These are phyloP conservation scores for Tricladium varicosporioides DNA, from an alignment of 2,329 filamentous ascomycete species.

Conservation along the genomic window DNA sequence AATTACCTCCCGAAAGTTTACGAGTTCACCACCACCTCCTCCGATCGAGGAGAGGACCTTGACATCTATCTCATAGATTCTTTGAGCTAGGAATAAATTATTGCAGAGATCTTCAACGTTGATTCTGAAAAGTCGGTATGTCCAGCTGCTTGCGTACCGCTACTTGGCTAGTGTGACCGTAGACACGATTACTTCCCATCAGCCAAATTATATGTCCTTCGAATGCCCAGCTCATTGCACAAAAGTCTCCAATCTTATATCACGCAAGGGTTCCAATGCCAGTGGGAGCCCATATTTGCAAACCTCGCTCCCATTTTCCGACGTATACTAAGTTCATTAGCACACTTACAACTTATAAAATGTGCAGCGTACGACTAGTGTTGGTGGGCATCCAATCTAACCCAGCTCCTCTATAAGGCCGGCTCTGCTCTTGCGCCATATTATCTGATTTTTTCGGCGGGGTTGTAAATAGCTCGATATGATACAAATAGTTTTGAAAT, in stretches of 20 bases:
- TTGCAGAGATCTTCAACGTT: conserved; percentile 13
- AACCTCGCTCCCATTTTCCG: too few species aligned
- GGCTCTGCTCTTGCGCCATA: too few species aligned
- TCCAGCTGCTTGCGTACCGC: conserved; percentile 6
- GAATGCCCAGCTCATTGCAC: conserved; percentile 22
- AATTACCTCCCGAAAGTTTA: conserved; percentile 12
- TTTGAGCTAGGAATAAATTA: conserved; percentile 13
- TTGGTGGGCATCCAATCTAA: too few species aligned
- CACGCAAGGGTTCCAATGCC: conserved; percentile 11
- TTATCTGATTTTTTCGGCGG: too few species aligned
- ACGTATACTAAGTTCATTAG: too few species aligned
- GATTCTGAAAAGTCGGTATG: conserved; percentile 17
- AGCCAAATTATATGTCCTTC: conserved; percentile 16
- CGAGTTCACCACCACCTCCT: conserved; percentile 16
- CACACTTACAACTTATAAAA: too few species aligned
- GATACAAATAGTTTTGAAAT: too few species aligned
- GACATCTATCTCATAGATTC: conserved; percentile 11
- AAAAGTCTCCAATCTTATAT: conserved; percentile 17
- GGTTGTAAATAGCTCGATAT: too few species aligned
- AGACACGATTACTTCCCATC: conserved; percentile 25
- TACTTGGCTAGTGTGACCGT: conserved; percentile 10
- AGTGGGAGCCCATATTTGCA: too few species aligned
- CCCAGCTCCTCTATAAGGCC: too few species aligned
- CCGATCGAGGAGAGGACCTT: conserved; percentile 12
- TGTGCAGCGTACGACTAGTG: too few species aligned